Conservation (phyloP, 306 rosid species). For the Vigna angularis region DNA sequence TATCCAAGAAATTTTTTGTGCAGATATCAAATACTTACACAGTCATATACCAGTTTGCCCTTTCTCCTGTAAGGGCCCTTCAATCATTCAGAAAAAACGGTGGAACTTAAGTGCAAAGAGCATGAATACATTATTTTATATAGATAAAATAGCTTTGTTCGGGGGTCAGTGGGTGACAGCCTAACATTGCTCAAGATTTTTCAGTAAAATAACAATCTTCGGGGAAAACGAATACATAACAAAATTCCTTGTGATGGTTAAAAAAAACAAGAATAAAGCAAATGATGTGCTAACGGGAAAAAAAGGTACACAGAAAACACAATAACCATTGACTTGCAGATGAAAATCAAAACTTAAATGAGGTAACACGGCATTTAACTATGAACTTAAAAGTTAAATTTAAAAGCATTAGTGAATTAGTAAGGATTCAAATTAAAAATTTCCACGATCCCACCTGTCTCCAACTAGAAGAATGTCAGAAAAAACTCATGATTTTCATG, state of each 20-base stretch:
- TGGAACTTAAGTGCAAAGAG: conserved; percentile 34
- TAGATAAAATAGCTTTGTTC: conserved; percentile 1
- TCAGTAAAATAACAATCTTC: background rate
- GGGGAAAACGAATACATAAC: conserved; percentile 8
- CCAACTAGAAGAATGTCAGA: conserved; percentile 19
- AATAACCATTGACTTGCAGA: conserved; percentile 4
- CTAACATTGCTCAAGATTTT: background rate
- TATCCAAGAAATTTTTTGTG: conserved; percentile 18
- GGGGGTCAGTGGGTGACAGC: background rate
- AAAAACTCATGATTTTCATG: background rate
- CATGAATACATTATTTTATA: background rate
- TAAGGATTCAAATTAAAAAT: background rate
- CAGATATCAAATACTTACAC: conserved; percentile 54
- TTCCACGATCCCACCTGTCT: conserved; percentile 17
- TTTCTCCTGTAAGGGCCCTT: conserved; percentile 49
- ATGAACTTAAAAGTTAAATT: background rate
- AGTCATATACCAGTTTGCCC: conserved; percentile 46
- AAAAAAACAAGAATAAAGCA: background rate
- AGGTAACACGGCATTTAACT: background rate
- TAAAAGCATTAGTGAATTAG: background rate
- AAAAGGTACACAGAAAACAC: background rate
- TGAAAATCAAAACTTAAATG: conserved; percentile 1
- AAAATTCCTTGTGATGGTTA: background rate
- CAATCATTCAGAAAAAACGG: conserved; percentile 51
- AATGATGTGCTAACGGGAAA: background rate